Percentiles rank a stretch among this genome's conserved stretches.
These are phyloP conservation scores for Cystobasidium slooffiae DNA, from an alignment of 1,284 basidiomycete genomes.

Conservation along the genomic window DNA sequence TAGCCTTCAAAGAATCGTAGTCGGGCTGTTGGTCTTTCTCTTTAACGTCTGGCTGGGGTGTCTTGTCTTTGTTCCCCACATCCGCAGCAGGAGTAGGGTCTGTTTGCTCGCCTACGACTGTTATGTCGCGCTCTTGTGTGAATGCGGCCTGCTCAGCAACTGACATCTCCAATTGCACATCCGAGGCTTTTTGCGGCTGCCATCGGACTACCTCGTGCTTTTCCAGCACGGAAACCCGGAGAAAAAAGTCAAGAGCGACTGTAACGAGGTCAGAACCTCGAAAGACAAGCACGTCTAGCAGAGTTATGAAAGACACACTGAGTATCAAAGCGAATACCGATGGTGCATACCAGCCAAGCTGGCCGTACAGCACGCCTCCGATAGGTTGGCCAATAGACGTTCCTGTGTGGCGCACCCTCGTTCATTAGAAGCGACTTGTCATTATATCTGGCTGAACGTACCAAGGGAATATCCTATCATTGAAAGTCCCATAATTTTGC, in stretches of 20 bases:
- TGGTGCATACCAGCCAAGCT: slow-evolving; percentile 43
- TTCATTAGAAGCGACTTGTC: background rate
- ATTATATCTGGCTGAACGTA: background rate
- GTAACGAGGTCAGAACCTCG: background rate
- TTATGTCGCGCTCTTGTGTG: slow-evolving; percentile 17
- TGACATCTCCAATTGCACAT: slow-evolving; percentile 18
- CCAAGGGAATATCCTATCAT: slow-evolving; percentile 38
- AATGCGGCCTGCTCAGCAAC: slow-evolving; percentile 21
- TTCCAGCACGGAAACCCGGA: slow-evolving; percentile 33
- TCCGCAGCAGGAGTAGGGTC: background rate
- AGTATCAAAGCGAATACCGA: slow-evolving; percentile 37
- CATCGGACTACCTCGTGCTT: slow-evolving; percentile 34
- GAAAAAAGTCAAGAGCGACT: slow-evolving; percentile 38
- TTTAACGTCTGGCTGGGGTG: background rate
- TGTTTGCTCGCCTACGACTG: background rate
- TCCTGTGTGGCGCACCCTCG: background rate
- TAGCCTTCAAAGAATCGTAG: slow-evolving; percentile 23
- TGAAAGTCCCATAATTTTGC: slow-evolving; percentile 38
- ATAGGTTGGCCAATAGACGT: slow-evolving; percentile 37
- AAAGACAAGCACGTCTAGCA: background rate
- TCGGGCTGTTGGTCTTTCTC: background rate
- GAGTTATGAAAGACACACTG: slow-evolving; percentile 2
- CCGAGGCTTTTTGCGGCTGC: slow-evolving; percentile 3
- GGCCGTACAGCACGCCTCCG: slow-evolving; percentile 40
- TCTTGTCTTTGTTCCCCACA: background rate